phyloP scores from a whole-genome alignment of 2,329 filamentous ascomycete genomes.

The Aspergillus clavatus region DNA sequence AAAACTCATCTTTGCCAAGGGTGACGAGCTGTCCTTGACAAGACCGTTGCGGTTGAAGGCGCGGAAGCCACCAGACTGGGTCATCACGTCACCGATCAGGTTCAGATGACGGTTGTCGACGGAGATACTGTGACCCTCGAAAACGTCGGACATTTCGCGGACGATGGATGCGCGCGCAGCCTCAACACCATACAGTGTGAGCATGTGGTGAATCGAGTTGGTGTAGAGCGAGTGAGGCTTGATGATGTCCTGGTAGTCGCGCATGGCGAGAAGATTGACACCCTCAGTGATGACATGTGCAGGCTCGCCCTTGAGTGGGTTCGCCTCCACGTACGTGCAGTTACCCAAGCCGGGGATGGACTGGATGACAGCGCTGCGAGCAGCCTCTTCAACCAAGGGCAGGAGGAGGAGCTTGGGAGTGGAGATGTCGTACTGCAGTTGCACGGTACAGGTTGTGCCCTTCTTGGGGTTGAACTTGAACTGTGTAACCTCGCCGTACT shows the following conservation, averaged over 20 bases:
- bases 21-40: slow-evolving; percentile 70
- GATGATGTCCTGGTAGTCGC: slow-evolving; percentile 77
- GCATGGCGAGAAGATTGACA: slow-evolving; percentile 86
- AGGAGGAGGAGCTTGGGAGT: slow-evolving; percentile 92
- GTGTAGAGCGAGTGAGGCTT: slow-evolving; percentile 82
- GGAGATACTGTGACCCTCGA: slow-evolving; percentile 82
- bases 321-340: slow-evolving; percentile 64
- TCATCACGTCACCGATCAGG: slow-evolving; percentile 97
- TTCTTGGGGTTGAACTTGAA: slow-evolving; percentile 74
- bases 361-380: slow-evolving; percentile 76
- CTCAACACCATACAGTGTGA: slow-evolving; percentile 85
- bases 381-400: slow-evolving; percentile 76
- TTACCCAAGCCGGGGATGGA: slow-evolving; percentile 72
- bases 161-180: slow-evolving; percentile 85
- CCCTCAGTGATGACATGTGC: slow-evolving; percentile 69
- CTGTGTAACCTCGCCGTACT: slow-evolving; percentile 61
- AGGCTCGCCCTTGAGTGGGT: slow-evolving; percentile 48
- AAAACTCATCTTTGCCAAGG: slow-evolving; percentile 99
- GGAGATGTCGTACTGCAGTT: slow-evolving; percentile 72
- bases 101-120: slow-evolving; percentile 92
- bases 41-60: slow-evolving; percentile 91
- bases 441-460: slow-evolving; percentile 73
- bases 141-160: slow-evolving; percentile 77
- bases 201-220: slow-evolving; percentile 85
- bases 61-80: slow-evolving; percentile 80